Percentiles rank a stretch among this genome's conserved stretches.
Evolutionary conservation across 2,329 filamentous ascomycete genomes (phyloP).

Genomic region (Didymella pinodella): DNA sequence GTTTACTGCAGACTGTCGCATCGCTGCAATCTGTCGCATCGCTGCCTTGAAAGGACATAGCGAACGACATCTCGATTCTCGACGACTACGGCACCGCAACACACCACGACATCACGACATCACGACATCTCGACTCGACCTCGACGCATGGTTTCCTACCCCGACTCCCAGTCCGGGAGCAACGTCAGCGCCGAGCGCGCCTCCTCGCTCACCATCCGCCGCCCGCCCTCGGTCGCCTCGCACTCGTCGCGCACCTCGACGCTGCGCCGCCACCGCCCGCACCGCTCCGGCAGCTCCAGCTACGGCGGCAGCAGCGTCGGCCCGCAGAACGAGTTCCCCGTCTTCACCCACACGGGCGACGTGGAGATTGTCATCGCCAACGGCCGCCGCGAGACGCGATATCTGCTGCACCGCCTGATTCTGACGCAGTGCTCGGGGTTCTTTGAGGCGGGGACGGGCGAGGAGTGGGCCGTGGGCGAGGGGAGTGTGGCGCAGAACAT

Average conservation of each 20-base stretch:
- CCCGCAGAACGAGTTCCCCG: constrained; percentile 88
- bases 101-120: no score
- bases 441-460: constrained; percentile 85
- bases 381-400: constrained; percentile 77
- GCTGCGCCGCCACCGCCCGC: constrained; percentile 59
- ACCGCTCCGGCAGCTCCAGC: constrained; percentile 83
- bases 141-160: constrained; percentile 69
- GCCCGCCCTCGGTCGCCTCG: constrained; percentile 69
- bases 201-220: constrained; percentile 64
- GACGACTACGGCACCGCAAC: background rate
- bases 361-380: constrained; percentile 84
- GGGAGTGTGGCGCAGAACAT: constrained; percentile 32
- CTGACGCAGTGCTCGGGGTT: constrained; percentile 91
- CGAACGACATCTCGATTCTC: constrained; percentile 7
- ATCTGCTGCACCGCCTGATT: constrained; percentile 86
- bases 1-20: no score
- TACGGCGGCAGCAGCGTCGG: constrained; percentile 72
- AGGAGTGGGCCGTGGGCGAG: constrained; percentile 72
- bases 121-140: background rate
- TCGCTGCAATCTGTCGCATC: background rate
- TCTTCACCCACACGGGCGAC: constrained; percentile 89
- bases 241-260: constrained; percentile 60
- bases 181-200: constrained; percentile 54
- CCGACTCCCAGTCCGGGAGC: constrained; percentile 54
- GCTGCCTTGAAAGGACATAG: background rate